Base-by-base conservation (phyloP, 1,284 basidiomycete genomes). In the Marasmius fiardii region DNA sequence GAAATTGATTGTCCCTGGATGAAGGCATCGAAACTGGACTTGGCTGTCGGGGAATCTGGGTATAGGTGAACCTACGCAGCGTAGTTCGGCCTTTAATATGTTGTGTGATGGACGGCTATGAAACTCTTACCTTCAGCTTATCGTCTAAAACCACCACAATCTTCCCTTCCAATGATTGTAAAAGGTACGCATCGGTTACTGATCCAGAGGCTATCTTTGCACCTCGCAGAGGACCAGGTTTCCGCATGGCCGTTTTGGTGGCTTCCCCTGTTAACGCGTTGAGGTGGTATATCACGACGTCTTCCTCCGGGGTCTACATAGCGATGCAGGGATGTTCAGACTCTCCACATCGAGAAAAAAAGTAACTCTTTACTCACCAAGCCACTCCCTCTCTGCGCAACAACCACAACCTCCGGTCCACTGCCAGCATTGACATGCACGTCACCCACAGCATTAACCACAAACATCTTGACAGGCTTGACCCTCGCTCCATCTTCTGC, bases 181-280 rank as follows among this genome's bases (percentile, higher is more conserved):
- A 58, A 24, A 84, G 66, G 68, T 80, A 89, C 6, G 78, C 78
- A 51, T 89, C 85, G 2, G 82, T 68, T 33, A 83, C 64, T 1
- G 81, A 77, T 0, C 85, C 86, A 6, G 77, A 68, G 44, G 90
- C 79, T 28, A 83, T 66, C 60, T 87, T 84, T 7, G 77, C 63
- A 6, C 87, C 87, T 63, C 85, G 72, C 3, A 90, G 65, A 1
- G 77, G 60, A 23, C 66, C 71, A 6, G 63, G 65, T 11, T 55
- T 61, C 39, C 58, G 39, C 54, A 53, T 6, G 64, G 62, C 28
- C 60, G 55, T 21, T 59, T 56, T 61, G 4, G 74, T 71, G 56
- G 88, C 83, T 26, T 79, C 77, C 23, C 93, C 93, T 0, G 89
- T 93, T 43, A 91, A 70, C 0, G 90, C 89, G 61, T 94, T 80